These are phyloP conservation scores for Gypsophila paniculata DNA, from an alignment of 179 eudicot species.

Conservation along the genomic window DNA sequence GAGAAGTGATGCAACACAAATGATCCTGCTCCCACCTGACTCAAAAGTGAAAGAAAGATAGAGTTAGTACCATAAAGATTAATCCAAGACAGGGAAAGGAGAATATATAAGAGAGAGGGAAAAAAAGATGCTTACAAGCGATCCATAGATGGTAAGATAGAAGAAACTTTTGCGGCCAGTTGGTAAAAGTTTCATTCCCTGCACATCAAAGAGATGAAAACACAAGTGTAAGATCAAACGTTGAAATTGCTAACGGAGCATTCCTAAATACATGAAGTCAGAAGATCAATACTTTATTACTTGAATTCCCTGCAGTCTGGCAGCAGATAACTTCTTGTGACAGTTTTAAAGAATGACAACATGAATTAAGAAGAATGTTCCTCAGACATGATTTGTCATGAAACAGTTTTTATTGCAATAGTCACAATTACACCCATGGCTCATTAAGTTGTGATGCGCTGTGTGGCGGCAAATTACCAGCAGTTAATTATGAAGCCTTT, in stretches of 20 bases:
- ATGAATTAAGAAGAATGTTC: neutral
- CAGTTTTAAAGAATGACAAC: neutral
- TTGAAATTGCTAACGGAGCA: conserved; percentile 5
- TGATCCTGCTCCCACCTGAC: conserved; percentile 82
- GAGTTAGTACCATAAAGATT: conserved; percentile 6
- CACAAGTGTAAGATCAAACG: conserved; percentile 15
- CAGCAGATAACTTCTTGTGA: no score
- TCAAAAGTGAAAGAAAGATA: conserved; percentile 12
- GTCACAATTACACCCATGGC: neutral
- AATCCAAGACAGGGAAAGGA: neutral
- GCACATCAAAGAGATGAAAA: conserved; percentile 11
- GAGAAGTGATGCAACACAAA: conserved; percentile 67
- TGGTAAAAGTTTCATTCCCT: conserved; percentile 93
- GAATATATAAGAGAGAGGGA: neutral
- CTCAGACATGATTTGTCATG: neutral
- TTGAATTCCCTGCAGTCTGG: no score
- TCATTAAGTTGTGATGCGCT: neutral
- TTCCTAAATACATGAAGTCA: neutral
- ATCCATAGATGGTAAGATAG: conserved; percentile 67
- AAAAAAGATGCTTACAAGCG: conserved; percentile 50
- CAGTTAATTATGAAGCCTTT: neutral
- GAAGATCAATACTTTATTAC: no score
- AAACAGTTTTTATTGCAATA: neutral
- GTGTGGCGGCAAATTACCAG: neutral
- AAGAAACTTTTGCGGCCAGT: conserved; percentile 75